Evolutionary conservation across 2,329 filamentous ascomycete species (phyloP).

Genomic region (Apiospora rasikravindrae): DNA sequence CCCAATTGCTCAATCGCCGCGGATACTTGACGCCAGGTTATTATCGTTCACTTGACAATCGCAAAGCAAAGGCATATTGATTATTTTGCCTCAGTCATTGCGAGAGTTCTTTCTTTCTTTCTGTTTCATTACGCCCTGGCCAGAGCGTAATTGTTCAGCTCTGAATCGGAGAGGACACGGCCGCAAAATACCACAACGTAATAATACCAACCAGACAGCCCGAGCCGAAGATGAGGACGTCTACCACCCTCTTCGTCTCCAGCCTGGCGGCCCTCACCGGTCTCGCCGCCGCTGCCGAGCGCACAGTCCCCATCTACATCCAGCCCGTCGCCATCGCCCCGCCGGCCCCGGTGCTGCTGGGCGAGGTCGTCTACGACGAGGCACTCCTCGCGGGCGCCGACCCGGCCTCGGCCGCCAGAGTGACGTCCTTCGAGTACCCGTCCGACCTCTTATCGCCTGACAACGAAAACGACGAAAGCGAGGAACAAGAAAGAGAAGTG

Average conservation of each 20-base stretch:
- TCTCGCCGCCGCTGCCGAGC: slow-evolving; percentile 44
- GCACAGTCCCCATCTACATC: slow-evolving; percentile 58
- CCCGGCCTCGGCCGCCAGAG: slow-evolving; percentile 31
- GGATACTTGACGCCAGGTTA: background rate
- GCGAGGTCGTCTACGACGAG: slow-evolving; percentile 62
- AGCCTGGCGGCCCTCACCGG: slow-evolving; percentile 49
- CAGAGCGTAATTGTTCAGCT: background rate
- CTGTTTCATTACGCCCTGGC: background rate
- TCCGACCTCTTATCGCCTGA: slow-evolving; percentile 47
- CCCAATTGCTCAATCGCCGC: background rate
- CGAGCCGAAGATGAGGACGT: slow-evolving; percentile 46
- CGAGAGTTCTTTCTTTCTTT: background rate
- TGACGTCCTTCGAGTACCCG: slow-evolving; percentile 62
- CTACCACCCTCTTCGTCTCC: slow-evolving; percentile 41
- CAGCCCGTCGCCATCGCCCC: slow-evolving; percentile 51
- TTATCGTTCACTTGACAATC: background rate
- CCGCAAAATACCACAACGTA: background rate
- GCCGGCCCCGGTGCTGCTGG: slow-evolving; percentile 51
- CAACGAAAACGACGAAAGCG: slow-evolving; percentile 27
- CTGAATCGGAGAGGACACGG: background rate
- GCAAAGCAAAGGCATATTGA: background rate
- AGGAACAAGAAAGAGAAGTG: background rate
- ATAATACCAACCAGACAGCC: background rate
- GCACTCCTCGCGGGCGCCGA: slow-evolving; percentile 44
- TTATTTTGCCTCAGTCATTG: background rate